phyloP scores from a whole-genome alignment of 352 stramenopile species.

The Pythium aphanidermatum region DNA sequence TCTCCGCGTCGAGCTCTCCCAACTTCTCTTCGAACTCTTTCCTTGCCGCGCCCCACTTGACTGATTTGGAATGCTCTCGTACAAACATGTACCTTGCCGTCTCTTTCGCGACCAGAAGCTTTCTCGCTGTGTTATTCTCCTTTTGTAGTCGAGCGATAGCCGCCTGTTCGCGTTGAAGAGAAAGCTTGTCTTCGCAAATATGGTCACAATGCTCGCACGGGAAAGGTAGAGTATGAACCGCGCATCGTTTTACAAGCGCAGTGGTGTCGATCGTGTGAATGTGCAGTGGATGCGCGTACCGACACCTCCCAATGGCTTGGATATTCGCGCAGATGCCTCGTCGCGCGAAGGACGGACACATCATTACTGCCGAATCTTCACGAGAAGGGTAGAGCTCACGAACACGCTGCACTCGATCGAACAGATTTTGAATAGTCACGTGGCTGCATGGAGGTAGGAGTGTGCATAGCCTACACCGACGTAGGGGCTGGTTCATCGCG shows the following conservation, averaged over 20 bases:
- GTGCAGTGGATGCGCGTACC: conserved; percentile 45
- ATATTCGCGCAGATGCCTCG: conserved; percentile 55
- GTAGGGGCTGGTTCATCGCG: conserved; percentile 47
- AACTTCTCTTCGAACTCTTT: conserved; percentile 37
- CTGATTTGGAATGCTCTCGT: conserved; percentile 31
- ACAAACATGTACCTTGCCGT: conserved; percentile 36
- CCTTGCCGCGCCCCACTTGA: conserved; percentile 58
- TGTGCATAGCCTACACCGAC: conserved; percentile 59
- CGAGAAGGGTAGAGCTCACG: conserved; percentile 39
- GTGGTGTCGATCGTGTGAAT: conserved; percentile 51
- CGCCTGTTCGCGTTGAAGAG: conserved; percentile 15
- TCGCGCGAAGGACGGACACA: conserved; percentile 46
- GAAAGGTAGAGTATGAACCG: conserved; percentile 42
- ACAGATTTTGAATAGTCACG: conserved; percentile 37
- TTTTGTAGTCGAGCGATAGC: conserved; percentile 22
- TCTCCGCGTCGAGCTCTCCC: conserved; percentile 21
- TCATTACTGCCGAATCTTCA: conserved; percentile 4
- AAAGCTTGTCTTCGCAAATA: conserved; percentile 20
- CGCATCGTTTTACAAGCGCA: conserved; percentile 33
- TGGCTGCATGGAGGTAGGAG: conserved; percentile 57
- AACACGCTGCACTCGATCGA: conserved; percentile 32
- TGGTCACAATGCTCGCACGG: conserved; percentile 57
- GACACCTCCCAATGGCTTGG: conserved; percentile 51
- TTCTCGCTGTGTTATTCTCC: conserved; percentile 25
- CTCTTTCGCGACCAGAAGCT: conserved; percentile 42